Evolutionary conservation across 768 basidiomycete genomes (phyloP), one percentile per base, ranked within the genome.

Genomic region (Harrya chromipes): DNA sequence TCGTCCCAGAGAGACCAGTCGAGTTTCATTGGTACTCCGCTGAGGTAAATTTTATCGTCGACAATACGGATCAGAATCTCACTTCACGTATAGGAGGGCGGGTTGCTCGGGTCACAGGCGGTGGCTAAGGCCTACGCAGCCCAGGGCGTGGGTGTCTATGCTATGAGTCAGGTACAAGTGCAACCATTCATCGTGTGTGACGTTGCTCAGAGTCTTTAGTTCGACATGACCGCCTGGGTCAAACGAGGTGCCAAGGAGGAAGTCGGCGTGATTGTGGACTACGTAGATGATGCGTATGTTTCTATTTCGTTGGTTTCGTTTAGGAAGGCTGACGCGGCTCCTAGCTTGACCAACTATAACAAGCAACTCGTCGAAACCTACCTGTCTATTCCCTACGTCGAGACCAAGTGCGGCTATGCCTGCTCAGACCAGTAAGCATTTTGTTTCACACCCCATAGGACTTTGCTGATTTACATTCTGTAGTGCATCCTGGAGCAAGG

Each of bases 161-260:
- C 54, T 6, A 67, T 67, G 66, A 67, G 66, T 36, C 66, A 67
- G 65, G 66, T 67, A 64, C 35, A 39, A 6, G 43, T 14, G 4
- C 4, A 40, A 29, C 6, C 16, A 0, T 23, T 6, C 37, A 16
- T 33, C 33, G 33, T 33, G 16, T 38, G 9, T 7, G 0, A 45
- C 54, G 41, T 63, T 60, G 0, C 63, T 62, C 35, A 70, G 59
- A n/a, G 66, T 70, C 47, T 69, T 66, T 61, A 90, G 87, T 89
- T 87, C 62, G 90, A 92, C 65, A 92, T 92, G 90, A 93, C 90
- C 19, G 90, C 90, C 47, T 97, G 92, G 92, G 89, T 95, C 53
- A 92, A 92, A 78, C 70, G 69, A 62, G 90, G 88, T 31, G 84
- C 84, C 35, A 70, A 73, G 59, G 87, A 90, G 69, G 81, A 81